These are phyloP conservation scores for Pleurotus tuber-regium DNA, from an alignment of 768 basidiomycete species.

Conservation along the genomic window DNA sequence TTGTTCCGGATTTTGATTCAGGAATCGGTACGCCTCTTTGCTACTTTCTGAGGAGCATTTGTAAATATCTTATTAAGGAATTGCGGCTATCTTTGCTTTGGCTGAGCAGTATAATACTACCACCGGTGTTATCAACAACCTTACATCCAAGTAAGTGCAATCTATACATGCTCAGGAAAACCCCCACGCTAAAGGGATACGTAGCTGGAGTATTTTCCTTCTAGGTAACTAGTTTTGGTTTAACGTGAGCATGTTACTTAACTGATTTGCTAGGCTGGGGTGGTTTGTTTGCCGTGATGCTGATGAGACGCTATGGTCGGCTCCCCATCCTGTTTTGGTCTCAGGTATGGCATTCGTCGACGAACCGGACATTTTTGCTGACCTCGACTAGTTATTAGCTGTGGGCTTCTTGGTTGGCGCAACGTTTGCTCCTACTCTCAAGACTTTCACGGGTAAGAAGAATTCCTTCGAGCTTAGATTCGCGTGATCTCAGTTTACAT, in stretches of 20 bases:
- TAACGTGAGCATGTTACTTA: not conserved
- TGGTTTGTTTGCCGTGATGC: constrained; percentile 59
- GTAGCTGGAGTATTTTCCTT: constrained; percentile 65
- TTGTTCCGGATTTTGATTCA: constrained; percentile 68
- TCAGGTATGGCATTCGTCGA: constrained; percentile 37
- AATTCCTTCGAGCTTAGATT: too few relatives aligned
- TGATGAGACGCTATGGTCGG: constrained; percentile 61
- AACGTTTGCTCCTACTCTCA: constrained; percentile 52
- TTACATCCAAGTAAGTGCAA: constrained; percentile 50
- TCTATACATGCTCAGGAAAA: not conserved
- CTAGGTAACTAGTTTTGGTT: constrained; percentile 34
- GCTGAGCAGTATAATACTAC: constrained; percentile 55
- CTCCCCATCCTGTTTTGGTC: constrained; percentile 73
- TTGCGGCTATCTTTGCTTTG: constrained; percentile 60
- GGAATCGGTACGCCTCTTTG: constrained; percentile 46
- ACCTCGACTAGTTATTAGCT: constrained; percentile 41
- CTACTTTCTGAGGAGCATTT: not conserved
- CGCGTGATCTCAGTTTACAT: too few relatives aligned
- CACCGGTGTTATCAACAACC: constrained; percentile 54
- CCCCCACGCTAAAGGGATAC: too few relatives aligned
- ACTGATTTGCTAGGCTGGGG: constrained; percentile 46
- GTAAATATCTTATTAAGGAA: constrained; percentile 33
- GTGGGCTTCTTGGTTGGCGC: constrained; percentile 58
- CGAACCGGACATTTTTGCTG: not conserved
- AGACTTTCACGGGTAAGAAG: constrained; percentile 46